A percentile compares a stretch with the other conserved stretches of the same genome.
phyloP scores from a whole-genome alignment of 129 eudicot genomes.

The Heracleum sosnowskyi region DNA sequence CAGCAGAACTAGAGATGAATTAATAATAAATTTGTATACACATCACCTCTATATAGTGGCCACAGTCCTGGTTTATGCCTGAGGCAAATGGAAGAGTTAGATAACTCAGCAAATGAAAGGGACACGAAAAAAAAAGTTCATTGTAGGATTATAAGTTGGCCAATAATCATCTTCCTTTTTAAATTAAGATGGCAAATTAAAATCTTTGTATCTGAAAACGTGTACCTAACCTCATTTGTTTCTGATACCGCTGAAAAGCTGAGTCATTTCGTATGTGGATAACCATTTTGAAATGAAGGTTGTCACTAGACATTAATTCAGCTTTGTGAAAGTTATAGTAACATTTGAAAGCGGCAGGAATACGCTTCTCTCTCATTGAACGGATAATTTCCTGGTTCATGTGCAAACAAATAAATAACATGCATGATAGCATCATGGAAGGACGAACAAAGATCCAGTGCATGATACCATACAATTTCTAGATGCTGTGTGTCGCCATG shows the following conservation, averaged over 20 bases:
- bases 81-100: slow-evolving; percentile 18
- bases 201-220: not conserved
- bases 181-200: not conserved
- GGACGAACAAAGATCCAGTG: not conserved
- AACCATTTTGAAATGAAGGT: slow-evolving; percentile 80
- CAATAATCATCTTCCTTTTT: not conserved
- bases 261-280: slow-evolving; percentile 88
- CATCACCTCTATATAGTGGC: slow-evolving; percentile 92
- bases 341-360: slow-evolving; percentile 84
- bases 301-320: slow-evolving; percentile 42
- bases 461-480: not conserved
- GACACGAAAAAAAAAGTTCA: not conserved
- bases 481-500: not conserved
- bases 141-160: not conserved
- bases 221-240: slow-evolving; percentile 65
- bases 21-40: not conserved
- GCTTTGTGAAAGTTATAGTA: slow-evolving; percentile 69
- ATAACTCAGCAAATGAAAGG: not conserved
- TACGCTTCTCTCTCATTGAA: slow-evolving; percentile 70
- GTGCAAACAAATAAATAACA: not conserved
- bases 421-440: not conserved
- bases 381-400: slow-evolving; percentile 72
- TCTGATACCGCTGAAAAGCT: slow-evolving; percentile 71
- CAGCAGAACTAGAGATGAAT: slow-evolving; percentile 1
- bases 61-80: slow-evolving; percentile 80